phyloP scores from a whole-genome alignment of 176 grass and related monocot species.

The Ensete ventricosum region DNA sequence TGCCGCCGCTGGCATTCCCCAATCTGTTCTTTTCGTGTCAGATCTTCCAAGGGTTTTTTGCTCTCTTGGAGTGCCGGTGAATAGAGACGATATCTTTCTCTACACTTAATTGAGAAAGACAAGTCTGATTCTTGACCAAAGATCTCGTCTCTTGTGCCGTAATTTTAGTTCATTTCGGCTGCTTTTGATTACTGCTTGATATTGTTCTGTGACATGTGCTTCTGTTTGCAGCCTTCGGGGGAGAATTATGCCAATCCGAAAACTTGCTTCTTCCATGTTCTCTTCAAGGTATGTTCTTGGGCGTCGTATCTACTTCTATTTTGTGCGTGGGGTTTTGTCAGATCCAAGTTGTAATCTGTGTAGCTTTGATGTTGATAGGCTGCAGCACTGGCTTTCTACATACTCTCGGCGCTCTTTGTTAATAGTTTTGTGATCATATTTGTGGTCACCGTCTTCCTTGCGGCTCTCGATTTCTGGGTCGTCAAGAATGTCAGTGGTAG shows the following conservation, averaged over 20 bases:
- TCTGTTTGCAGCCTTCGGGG: conserved; percentile 34
- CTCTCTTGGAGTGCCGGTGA: not conserved
- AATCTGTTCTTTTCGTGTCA: not conserved
- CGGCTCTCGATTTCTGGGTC: conserved; percentile 98
- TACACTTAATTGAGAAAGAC: not conserved
- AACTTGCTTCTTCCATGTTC: conserved; percentile 91
- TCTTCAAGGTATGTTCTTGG: conserved; percentile 63
- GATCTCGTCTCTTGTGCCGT: not conserved
- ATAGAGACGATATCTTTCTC: not conserved
- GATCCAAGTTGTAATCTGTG: not conserved
- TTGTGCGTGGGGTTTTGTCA: not conserved
- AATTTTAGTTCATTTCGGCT: not conserved
- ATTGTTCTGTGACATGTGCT: not conserved
- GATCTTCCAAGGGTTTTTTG: not conserved
- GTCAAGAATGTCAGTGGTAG: conserved; percentile 94
- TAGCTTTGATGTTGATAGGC: conserved; percentile 38
- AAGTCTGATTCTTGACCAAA: not conserved
- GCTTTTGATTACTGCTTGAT: not conserved
- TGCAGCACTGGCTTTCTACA: conserved; percentile 66
- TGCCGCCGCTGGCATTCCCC: not conserved
- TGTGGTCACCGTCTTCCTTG: conserved; percentile 86
- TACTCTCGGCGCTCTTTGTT: conserved; percentile 79
- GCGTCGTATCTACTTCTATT: not conserved
- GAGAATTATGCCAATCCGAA: conserved; percentile 92
- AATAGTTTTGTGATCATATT: conserved; percentile 98